phyloP scores from a whole-genome alignment of 495 filamentous ascomycete species.

The Podospora tetraspora region DNA sequence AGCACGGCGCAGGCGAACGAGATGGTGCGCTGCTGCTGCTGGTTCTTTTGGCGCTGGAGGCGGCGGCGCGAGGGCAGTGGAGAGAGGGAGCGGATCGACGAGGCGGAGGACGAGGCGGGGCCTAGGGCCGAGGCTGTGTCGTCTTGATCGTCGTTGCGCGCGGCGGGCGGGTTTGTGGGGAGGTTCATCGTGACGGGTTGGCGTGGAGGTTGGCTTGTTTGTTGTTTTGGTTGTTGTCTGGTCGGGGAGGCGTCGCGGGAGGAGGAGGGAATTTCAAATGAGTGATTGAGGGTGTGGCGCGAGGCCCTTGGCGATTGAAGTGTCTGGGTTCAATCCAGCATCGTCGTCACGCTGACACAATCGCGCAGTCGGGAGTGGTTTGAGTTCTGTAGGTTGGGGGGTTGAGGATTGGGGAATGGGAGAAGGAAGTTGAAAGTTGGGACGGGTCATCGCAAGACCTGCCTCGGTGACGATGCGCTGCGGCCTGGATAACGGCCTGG shows the following conservation, averaged over 20 bases:
- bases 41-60: slow-evolving; percentile 18
- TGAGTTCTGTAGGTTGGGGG: not conserved
- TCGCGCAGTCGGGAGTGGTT: not conserved
- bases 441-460: not conserved
- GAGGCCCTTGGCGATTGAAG: not conserved
- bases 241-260: not conserved
- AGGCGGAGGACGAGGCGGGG: slow-evolving; percentile 29
- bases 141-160: slow-evolving; percentile 6
- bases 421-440: not conserved
- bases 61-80: slow-evolving; percentile 13
- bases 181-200: not conserved
- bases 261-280: not conserved
- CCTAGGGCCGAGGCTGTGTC: slow-evolving; percentile 34
- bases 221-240: not conserved
- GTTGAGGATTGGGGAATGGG: not conserved
- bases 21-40: slow-evolving; percentile 30
- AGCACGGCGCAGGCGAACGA: slow-evolving; percentile 40
- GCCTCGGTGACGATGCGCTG: not conserved
- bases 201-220: not conserved
- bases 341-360: not conserved
- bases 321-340: not conserved
- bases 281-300: not conserved
- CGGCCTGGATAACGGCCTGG: not conserved
- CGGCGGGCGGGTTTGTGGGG: slow-evolving; percentile 21
- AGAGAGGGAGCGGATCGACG: slow-evolving; percentile 34